Percentiles rank a stretch among this genome's conserved stretches.
phyloP scores from a whole-genome alignment of 805 yeast species.

The Yarrowia osloensis region DNA sequence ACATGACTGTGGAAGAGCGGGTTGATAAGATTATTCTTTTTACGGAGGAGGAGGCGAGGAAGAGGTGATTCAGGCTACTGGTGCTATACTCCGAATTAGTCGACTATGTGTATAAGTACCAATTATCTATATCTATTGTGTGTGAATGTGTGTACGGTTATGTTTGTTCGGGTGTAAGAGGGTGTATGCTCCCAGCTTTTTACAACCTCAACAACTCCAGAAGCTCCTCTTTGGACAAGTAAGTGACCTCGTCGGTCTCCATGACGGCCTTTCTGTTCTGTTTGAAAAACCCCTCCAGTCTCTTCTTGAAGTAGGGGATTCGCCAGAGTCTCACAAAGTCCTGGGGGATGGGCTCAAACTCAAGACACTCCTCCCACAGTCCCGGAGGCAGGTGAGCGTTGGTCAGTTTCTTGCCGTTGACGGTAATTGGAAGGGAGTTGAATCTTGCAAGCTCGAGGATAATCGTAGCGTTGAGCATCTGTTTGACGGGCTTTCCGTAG shows the following conservation, averaged over 20 bases:
- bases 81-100: no score
- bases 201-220: conserved; percentile 32
- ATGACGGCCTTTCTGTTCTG: neutral
- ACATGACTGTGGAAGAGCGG: neutral
- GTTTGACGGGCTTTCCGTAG: conserved; percentile 5
- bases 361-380: conserved; percentile 8
- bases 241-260: neutral
- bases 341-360: neutral
- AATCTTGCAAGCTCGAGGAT: neutral
- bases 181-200: no score
- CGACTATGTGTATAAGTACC: neutral
- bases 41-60: no score
- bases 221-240: conserved; percentile 3
- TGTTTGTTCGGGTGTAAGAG: neutral
- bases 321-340: conserved; percentile 27
- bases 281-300: neutral
- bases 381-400: conserved; percentile 13
- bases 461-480: neutral
- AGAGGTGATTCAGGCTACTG: no score
- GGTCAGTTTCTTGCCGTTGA: neutral
- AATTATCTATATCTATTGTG: neutral
- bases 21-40: neutral
- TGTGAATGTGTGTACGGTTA: neutral
- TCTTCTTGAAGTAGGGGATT: neutral
- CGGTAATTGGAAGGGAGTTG: neutral